Evolutionary conservation across 306 rosid genomes (phyloP), one percentile per base, ranked within the genome.

Genomic region (Hylodesmum podocarpum): DNA sequence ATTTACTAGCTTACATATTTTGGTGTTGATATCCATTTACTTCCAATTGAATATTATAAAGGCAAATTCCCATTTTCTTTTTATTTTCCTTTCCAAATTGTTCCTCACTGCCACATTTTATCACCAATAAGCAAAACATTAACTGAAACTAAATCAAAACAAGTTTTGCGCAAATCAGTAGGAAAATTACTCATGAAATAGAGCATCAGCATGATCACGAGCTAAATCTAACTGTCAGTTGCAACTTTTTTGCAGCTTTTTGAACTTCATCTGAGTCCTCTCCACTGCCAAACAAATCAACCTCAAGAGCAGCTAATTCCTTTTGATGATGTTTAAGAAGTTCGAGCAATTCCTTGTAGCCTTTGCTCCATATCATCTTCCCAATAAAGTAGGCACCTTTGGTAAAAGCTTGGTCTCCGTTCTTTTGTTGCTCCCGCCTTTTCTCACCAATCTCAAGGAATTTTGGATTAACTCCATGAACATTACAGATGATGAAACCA

Each of bases 361-460:
- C 99, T 85, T 95, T 95, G 86, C 36, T 95, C 99, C 97, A 95
- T 41, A 95, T 66, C 99, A 95, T 95, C 83, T 95, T 95, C 75
- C 99, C 99, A 59, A 95, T 95, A 66, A 87, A 92, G 89, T 95
- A 95, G 54, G 97, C 93, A 39, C 96, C 94, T 86, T 86, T 92
- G 67, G 87, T 82, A 80, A 95, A 92, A 34, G 86, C 88, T 75
- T 72, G 81, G 3, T 73, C 76, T 40, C 92, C 97, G 44, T 80
- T 86, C 73, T 83, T 84, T 82, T 86, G 93, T 79, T 84, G 94
- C 71, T 89, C 91, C 62, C 80, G 85, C 87, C 85, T 95, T 69
- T 80, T 87, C 86, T 88, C 79, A 69, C 92, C 96, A 65, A 92
- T 89, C 84, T 85, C 93, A 33, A 95, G 91, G 84, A 95, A 95